Percentiles rank a stretch among this genome's conserved stretches.
Evolutionary conservation across 106 monocot species (phyloP).

Genomic region (Phalaenopsis equestris): DNA sequence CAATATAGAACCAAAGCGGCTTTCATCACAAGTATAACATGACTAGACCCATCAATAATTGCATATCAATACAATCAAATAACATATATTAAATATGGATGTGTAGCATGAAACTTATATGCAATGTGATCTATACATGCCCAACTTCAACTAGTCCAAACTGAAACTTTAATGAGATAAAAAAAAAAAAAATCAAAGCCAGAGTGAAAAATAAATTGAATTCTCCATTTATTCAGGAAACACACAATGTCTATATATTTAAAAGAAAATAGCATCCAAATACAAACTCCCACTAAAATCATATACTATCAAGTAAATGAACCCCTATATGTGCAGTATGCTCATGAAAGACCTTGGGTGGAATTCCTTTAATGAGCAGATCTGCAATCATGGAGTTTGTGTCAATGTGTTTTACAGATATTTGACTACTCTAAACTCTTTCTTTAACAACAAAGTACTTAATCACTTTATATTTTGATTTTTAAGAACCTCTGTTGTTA

Average conservation of each 20-base stretch:
- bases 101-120: not conserved
- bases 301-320: not conserved
- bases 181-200: not conserved
- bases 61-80: not conserved
- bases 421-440: not conserved
- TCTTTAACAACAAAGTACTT: constrained; percentile 18
- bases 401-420: not conserved
- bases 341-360: not conserved
- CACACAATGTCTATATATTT: not conserved
- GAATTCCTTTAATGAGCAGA: not conserved
- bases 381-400: not conserved
- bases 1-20: not conserved
- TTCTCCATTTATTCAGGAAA: no score
- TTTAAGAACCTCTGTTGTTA: not conserved
- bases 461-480: not conserved
- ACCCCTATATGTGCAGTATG: not conserved
- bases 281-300: not conserved
- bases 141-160: not conserved
- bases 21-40: not conserved
- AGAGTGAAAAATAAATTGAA: no score
- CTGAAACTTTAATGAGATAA: not conserved
- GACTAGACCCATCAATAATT: not conserved
- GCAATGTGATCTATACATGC: not conserved
- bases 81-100: not conserved
- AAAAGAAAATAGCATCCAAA: not conserved